Evolutionary conservation across 768 basidiomycete species (phyloP).

Genomic region (Krasilnikovozyma curviuscula): DNA sequence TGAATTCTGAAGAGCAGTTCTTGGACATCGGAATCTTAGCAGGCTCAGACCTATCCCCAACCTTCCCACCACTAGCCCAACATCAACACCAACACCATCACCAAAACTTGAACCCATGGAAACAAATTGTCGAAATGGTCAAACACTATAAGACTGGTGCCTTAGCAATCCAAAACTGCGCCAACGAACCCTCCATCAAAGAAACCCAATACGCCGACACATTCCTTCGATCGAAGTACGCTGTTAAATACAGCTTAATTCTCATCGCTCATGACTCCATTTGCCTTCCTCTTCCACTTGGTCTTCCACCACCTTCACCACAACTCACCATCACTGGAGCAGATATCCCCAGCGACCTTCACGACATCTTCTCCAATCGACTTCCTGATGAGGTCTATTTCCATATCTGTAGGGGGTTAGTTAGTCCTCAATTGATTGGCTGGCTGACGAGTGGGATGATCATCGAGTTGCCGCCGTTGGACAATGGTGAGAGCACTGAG

Average conservation of each 20-base stretch:
- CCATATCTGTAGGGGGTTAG: slow-evolving; percentile 78
- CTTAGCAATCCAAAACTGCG: slow-evolving; percentile 15
- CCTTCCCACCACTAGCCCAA: slow-evolving; percentile 29
- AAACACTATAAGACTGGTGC: slow-evolving; percentile 73
- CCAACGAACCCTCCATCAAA: slow-evolving; percentile 53
- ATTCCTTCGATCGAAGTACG: slow-evolving; percentile 70
- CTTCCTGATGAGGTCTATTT: slow-evolving; percentile 93
- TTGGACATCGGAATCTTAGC: slow-evolving; percentile 82
- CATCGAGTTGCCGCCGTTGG: slow-evolving; percentile 62
- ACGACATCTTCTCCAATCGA: slow-evolving; percentile 84
- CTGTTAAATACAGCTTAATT: slow-evolving; percentile 80
- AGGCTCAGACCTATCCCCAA: slow-evolving; percentile 52
- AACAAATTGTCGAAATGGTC: slow-evolving; percentile 31
- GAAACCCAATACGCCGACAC: slow-evolving; percentile 58
- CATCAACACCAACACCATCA: too few relatives aligned
- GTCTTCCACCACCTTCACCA: slow-evolving; percentile 50
- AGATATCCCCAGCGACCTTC: slow-evolving; percentile 76
- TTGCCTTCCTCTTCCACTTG: slow-evolving; percentile 34
- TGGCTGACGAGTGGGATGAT: slow-evolving; percentile 79
- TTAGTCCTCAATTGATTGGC: slow-evolving; percentile 76
- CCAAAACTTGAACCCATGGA: too few relatives aligned
- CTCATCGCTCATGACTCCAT: slow-evolving; percentile 52
- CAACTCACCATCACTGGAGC: slow-evolving; percentile 42
- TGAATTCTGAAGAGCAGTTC: slow-evolving; percentile 66
- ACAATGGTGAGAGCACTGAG: slow-evolving; percentile 87